Evolutionary conservation across 225 moss, liverwort and hornwort species (phyloP).

Genomic region (Physcomitrellopsis africana): DNA sequence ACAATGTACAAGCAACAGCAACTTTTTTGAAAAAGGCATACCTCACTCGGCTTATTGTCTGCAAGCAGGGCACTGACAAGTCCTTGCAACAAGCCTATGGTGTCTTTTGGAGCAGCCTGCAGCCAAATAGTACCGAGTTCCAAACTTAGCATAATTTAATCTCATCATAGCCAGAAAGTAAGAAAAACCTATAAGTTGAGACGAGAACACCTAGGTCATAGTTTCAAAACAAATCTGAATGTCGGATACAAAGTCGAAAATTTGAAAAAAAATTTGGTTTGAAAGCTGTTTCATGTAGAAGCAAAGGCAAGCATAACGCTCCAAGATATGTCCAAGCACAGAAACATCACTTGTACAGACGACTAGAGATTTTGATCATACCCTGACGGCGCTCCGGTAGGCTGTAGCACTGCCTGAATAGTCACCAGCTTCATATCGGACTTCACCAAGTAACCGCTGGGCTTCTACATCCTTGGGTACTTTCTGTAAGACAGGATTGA

Average conservation of each 20-base stretch:
- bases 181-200: background rate
- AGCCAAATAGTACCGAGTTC: background rate
- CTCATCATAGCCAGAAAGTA: background rate
- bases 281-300: background rate
- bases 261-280: background rate
- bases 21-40: slow-evolving; percentile 34
- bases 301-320: background rate
- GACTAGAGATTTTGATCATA: slow-evolving; percentile 27
- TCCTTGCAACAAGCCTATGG: slow-evolving; percentile 74
- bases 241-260: slow-evolving; percentile 4
- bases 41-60: slow-evolving; percentile 89
- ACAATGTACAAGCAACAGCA: background rate
- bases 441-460: slow-evolving; percentile 87
- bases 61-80: slow-evolving; percentile 83
- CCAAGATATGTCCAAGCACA: too few species aligned
- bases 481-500: slow-evolving; percentile 50
- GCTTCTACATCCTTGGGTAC: slow-evolving; percentile 75
- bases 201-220: background rate
- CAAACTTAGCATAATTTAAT: background rate
- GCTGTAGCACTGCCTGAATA: slow-evolving; percentile 71
- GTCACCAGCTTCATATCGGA: slow-evolving; percentile 78
- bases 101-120: slow-evolving; percentile 74
- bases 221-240: background rate
- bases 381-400: slow-evolving; percentile 74
- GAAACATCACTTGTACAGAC: background rate